phyloP scores from a whole-genome alignment of 2,329 filamentous ascomycete species.

The Pseudogymnoascus sp. region DNA sequence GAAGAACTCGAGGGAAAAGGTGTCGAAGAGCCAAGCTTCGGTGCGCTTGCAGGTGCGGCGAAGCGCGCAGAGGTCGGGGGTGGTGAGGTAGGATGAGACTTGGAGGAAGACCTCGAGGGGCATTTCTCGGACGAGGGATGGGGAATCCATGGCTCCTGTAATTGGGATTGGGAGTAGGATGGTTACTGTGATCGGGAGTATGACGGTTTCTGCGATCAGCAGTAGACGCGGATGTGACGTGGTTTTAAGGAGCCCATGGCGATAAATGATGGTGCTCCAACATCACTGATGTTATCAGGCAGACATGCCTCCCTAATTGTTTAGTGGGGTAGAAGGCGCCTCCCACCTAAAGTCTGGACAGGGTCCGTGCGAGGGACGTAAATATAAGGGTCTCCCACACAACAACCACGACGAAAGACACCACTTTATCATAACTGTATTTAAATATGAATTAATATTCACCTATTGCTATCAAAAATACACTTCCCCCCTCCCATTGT shows the following conservation, averaged over 20 bases:
- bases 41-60: slow-evolving; percentile 48
- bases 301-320: background rate
- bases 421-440: too few species aligned
- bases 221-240: background rate
- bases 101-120: slow-evolving; percentile 43
- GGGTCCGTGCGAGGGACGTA: background rate
- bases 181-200: background rate
- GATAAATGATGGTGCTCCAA: background rate
- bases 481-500: too few species aligned
- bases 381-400: background rate
- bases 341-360: background rate
- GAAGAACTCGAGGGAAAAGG: slow-evolving; percentile 58
- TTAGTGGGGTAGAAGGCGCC: background rate
- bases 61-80: slow-evolving; percentile 46
- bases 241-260: background rate
- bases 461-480: too few species aligned
- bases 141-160: background rate
- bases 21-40: slow-evolving; percentile 46
- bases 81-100: slow-evolving; percentile 46
- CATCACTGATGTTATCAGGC: background rate
- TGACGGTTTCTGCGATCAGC: background rate
- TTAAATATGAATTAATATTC: too few species aligned
- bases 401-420: too few species aligned
- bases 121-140: slow-evolving; percentile 13
- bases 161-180: background rate